Evolutionary conservation across 1,284 basidiomycete genomes (phyloP), one percentile per base, ranked within the genome.

Genomic region (Phellinidium pouzarii): DNA sequence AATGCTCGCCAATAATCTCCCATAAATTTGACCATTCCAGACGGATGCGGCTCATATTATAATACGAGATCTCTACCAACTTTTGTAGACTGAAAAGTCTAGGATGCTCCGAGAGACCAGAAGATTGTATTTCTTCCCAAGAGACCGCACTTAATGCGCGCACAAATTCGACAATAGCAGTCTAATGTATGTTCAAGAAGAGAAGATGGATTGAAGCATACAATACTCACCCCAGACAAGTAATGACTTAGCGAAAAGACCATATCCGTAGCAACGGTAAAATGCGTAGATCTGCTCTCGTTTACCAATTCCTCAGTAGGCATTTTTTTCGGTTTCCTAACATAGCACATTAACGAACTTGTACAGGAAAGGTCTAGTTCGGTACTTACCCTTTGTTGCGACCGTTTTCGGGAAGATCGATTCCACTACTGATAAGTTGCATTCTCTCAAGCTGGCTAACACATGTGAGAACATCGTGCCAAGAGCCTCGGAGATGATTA

Each of bases 111-210:
- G 93, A 94, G 38, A 94, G 71, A 20, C 94, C 94, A 0, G 94
- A 97, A 1, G 93, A 94, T 67, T 97, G 94, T 49, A 99, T 99
- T 71, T 99, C 96, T 65, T 99, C 94, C 96, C 95, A 98, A 36
- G 96, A 99, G 27, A 99, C 91, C 62, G 96, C 92, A 65, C 92
- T 94, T 2, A 99, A 76, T 1, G 96, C 93, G 66, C 88, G 88
- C 2, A 99, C 96, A 64, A 99, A 99, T 67, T 99, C 93, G 50
- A 98, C 91, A 59, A 99, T 99, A 11, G 96, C 96, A 43, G 87
- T 91, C 91, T 95, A 55, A 50, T 59, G 25, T 59, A 48, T 50
- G 47, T 50, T 60, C 48, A 22, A 58, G 50, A 26, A 11, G 27
- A 6, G 44, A 48, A 50, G 37, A 36, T n/a, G 48, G 7, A n/a